Evolutionary conservation across 768 basidiomycete species (phyloP), one percentile per base, ranked within the genome.

Genomic region (Boletus eberwhitei): DNA sequence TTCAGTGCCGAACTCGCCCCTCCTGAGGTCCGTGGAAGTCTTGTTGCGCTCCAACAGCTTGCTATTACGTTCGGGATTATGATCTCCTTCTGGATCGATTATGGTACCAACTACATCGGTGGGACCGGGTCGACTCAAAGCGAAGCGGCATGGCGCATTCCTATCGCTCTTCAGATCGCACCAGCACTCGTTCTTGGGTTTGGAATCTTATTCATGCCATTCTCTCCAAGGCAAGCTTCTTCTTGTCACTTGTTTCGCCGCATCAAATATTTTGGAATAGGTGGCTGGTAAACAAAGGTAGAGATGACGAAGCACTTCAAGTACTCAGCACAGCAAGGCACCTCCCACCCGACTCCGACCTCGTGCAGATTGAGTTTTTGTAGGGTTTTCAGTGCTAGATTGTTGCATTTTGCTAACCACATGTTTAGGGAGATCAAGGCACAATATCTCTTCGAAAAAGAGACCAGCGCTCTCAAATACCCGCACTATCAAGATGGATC

Each of bases 11-110:
- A 81, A 68, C 80, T 90, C 50, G 83, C 86, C 2, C 89, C 90
- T 26, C 87, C 89, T 4, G 90, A 90, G 71, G 87, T 92, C 16
- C 82, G 90, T 58, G 90, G 90, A 13, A 85, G 84, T 66, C 73
- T 92, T 36, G 88, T 91, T 48, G 88, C 87, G 4, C 78, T 92
- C 9, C 90, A 91, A 66, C 90, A 91, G 66, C 75, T 91, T 19
- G 86, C 88, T 3, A 92, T 92, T 67, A 87, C 87, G 2, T 88
- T 88, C 61, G 86, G 87, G 21, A 89, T 88, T 66, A 83, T 88
- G 84, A 59, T 88, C 24, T 75, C 71, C 6, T 77, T 76, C 72
- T 80, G 74, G 73, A 77, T 77, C 54, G 73, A 74, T 46, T 76
- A 74, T 49, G 74, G 76, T 21, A 86, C 84, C 26, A 88, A 89